Percentiles rank a stretch among this genome's conserved stretches.
Evolutionary conservation across 441 rosid genomes (phyloP).

Genomic region (Jatropha multifida): DNA sequence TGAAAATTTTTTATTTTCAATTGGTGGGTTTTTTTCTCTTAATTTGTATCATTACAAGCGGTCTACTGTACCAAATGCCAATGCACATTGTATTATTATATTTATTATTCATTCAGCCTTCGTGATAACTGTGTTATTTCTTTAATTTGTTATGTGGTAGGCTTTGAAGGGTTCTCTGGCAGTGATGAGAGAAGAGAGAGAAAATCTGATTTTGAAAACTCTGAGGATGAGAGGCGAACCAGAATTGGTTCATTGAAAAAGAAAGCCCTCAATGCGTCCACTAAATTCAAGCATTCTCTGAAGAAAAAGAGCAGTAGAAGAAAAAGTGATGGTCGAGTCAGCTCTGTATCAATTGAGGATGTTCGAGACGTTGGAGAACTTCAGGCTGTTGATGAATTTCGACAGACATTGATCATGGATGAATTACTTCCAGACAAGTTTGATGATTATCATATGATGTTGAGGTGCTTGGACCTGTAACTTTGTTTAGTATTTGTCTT

Average conservation of each 20-base stretch:
- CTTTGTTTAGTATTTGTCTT: conserved; percentile 5
- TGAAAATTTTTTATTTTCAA: too few relatives aligned
- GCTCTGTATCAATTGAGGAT: conserved; percentile 96
- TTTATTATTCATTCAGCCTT: not conserved
- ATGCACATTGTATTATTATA: too few relatives aligned
- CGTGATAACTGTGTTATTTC: conserved; percentile 6
- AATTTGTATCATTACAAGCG: not conserved
- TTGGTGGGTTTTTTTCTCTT: too few relatives aligned
- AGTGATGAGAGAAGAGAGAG: conserved; percentile 96
- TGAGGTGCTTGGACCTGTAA: conserved; percentile 46
- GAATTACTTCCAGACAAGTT: conserved; percentile 72
- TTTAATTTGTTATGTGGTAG: conserved; percentile 35
- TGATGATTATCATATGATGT: conserved; percentile 94
- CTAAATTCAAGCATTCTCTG: conserved; percentile 87
- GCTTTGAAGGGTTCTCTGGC: conserved; percentile 84
- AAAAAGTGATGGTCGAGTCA: conserved; percentile 87
- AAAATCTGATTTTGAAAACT: conserved; percentile 93
- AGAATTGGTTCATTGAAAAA: conserved; percentile 87
- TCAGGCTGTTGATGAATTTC: conserved; percentile 80
- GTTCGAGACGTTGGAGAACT: conserved; percentile 82
- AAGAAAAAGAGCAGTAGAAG: conserved; percentile 80
- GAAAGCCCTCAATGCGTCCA: conserved; percentile 86
- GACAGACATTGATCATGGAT: conserved; percentile 75
- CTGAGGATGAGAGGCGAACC: conserved; percentile 98
- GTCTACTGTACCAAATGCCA: not conserved